Conservation (phyloP, 495 filamentous ascomycete genomes). For the Trichocladium uniseriatum region DNA sequence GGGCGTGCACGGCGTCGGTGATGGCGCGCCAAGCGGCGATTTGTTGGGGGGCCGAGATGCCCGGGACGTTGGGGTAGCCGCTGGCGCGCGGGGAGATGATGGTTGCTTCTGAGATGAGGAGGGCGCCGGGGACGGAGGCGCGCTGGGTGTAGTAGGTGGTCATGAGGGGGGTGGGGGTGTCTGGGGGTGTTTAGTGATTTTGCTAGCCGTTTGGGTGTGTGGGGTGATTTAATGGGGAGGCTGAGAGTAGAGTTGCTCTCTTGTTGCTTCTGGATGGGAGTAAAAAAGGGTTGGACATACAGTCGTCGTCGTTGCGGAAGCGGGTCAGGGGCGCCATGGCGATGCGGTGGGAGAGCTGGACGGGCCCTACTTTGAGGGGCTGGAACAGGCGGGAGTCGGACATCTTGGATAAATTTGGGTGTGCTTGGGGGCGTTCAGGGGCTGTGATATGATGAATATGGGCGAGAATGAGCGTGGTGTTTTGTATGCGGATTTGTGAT, state of each 20-base stretch:
- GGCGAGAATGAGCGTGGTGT: too few species aligned
- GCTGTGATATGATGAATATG: too few species aligned
- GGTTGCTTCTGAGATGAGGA: constrained; percentile 58
- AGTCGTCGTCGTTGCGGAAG: constrained; percentile 32
- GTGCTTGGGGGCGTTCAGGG: too few species aligned
- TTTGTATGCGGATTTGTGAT: too few species aligned
- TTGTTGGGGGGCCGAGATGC: constrained; percentile 54
- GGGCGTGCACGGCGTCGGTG: constrained; percentile 57
- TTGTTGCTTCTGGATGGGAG: too few species aligned
- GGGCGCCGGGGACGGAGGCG: constrained; percentile 48
- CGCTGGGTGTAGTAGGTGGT: constrained; percentile 55
- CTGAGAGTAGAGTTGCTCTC: too few species aligned
- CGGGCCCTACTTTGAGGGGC: constrained; percentile 31
- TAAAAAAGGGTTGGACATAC: constrained; percentile 31
- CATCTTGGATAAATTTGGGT: not conserved
- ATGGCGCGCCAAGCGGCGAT: constrained; percentile 52
- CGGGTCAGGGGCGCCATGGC: constrained; percentile 41
- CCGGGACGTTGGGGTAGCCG: constrained; percentile 50
- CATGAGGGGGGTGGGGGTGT: constrained; percentile 26
- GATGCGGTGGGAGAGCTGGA: constrained; percentile 33
- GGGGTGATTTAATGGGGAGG: too few species aligned
- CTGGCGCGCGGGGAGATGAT: constrained; percentile 47
- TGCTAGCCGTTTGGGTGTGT: too few species aligned
- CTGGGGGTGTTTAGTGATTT: too few species aligned
- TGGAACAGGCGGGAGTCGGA: constrained; percentile 27